These are phyloP conservation scores for Murraya koenigii DNA, from an alignment of 345 rosid genomes.

Conservation along the genomic window DNA sequence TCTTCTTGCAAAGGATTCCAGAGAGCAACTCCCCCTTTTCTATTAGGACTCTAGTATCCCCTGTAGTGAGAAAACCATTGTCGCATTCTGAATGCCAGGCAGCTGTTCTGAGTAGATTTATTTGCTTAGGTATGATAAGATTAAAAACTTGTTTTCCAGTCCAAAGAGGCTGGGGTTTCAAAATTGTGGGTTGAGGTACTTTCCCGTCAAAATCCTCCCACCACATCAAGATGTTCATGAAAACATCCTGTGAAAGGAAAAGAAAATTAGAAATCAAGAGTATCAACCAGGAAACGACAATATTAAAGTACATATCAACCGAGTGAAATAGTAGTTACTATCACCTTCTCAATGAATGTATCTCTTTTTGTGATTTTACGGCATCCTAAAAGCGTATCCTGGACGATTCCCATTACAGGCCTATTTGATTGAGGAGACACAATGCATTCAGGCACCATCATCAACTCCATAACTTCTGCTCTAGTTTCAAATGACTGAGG, in stretches of 20 bases:
- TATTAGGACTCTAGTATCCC: constrained; percentile 91
- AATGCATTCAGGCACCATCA: constrained; percentile 99
- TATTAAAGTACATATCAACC: background rate
- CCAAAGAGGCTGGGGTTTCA: constrained; percentile 95
- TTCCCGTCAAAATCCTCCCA: constrained; percentile 99
- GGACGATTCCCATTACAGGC: constrained; percentile 99
- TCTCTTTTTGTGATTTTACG: constrained; percentile 97
- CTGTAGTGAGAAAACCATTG: constrained; percentile 75
- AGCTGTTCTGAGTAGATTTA: constrained; percentile 75
- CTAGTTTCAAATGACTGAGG: constrained; percentile 95
- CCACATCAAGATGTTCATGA: constrained; percentile 98
- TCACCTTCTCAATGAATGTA: constrained; percentile 94
- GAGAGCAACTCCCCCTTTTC: constrained; percentile 91
- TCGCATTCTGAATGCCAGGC: constrained; percentile 89
- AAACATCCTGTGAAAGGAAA: constrained; percentile 64
- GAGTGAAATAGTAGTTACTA: background rate
- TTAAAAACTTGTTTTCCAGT: constrained; percentile 97
- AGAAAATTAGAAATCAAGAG: background rate
- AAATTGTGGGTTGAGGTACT: constrained; percentile 88
- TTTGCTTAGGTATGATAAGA: constrained; percentile 96
- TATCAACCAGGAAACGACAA: background rate
- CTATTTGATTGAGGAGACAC: constrained; percentile 95
- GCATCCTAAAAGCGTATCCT: constrained; percentile 91
- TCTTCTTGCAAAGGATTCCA: constrained; percentile 95
- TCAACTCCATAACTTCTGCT: constrained; percentile 93